These are phyloP conservation scores for Infundibulicybe gibba DNA, from an alignment of 768 basidiomycete species.

Conservation along the genomic window DNA sequence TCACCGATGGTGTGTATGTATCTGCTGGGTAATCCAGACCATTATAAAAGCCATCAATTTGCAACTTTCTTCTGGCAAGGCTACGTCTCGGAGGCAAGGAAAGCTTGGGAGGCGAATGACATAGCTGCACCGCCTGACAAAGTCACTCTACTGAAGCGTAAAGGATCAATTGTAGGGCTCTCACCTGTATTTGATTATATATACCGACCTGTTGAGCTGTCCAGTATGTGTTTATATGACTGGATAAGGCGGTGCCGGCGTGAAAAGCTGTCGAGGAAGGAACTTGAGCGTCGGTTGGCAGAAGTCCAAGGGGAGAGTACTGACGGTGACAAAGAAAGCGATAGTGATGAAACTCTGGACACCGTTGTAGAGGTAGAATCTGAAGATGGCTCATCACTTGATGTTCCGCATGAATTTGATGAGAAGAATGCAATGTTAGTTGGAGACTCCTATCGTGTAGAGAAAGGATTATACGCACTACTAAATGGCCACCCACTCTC, in stretches of 20 bases:
- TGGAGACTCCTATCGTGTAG: too few relatives aligned
- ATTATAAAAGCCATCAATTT: constrained; percentile 25
- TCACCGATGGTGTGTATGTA: constrained; percentile 26
- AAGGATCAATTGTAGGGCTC: constrained; percentile 12
- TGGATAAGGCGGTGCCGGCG: constrained; percentile 8
- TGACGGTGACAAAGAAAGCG: background rate
- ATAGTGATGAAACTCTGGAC: background rate
- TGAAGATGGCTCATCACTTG: too few relatives aligned
- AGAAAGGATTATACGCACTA: background rate
- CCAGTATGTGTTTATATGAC: constrained; percentile 13
- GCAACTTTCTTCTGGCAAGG: constrained; percentile 21
- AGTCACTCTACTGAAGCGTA: constrained; percentile 12
- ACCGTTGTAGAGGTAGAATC: too few relatives aligned
- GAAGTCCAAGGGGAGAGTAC: background rate
- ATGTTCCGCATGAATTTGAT: too few relatives aligned
- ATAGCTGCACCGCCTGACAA: constrained; percentile 10
- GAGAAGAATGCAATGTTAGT: background rate
- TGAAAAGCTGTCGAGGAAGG: background rate
- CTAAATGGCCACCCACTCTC: background rate
- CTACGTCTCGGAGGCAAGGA: constrained; percentile 3
- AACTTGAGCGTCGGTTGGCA: background rate
- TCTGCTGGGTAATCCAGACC: constrained; percentile 27
- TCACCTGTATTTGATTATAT: constrained; percentile 17
- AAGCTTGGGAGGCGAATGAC: background rate
- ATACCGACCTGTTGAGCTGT: constrained; percentile 8